Percentiles rank a stretch among this genome's conserved stretches.
Evolutionary conservation across 371 early-diverging fungal genomes (phyloP).

Genomic region (Vairimorpha ceranae): DNA sequence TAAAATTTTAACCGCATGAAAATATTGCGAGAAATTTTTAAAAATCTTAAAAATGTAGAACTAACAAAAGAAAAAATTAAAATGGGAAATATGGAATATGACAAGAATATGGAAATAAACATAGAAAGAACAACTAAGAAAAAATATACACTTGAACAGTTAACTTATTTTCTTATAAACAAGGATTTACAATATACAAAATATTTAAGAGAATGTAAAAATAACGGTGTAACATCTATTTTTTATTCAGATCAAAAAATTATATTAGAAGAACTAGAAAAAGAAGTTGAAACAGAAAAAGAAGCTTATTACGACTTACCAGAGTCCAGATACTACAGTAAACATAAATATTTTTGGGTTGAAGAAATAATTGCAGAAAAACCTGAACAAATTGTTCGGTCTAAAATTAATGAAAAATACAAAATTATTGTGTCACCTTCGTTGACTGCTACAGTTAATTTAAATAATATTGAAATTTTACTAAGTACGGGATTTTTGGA

Average conservation of each 20-base stretch:
- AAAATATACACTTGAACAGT: slow-evolving; percentile 35
- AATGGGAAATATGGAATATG: background rate
- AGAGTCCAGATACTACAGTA: slow-evolving; percentile 26
- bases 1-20: background rate
- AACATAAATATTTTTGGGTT: slow-evolving; percentile 19
- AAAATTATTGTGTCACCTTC: slow-evolving; percentile 34
- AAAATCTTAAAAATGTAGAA: background rate
- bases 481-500: background rate
- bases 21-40: background rate
- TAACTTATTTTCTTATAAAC: slow-evolving; percentile 29
- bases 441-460: slow-evolving; percentile 15
- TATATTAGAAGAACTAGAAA: slow-evolving; percentile 36
- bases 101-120: background rate
- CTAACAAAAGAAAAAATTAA: background rate
- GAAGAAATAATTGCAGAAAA: slow-evolving; percentile 9
- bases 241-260: slow-evolving; percentile 38
- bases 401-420: background rate
- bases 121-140: slow-evolving; percentile 3
- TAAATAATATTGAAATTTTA: slow-evolving; percentile 29
- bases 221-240: slow-evolving; percentile 12
- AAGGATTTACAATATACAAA: slow-evolving; percentile 15
- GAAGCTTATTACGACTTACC: slow-evolving; percentile 8
- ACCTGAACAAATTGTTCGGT: background rate
- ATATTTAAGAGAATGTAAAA: slow-evolving; percentile 28
- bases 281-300: background rate